phyloP scores from a whole-genome alignment of 129 eudicot genomes.

The Flaveria robusta region DNA sequence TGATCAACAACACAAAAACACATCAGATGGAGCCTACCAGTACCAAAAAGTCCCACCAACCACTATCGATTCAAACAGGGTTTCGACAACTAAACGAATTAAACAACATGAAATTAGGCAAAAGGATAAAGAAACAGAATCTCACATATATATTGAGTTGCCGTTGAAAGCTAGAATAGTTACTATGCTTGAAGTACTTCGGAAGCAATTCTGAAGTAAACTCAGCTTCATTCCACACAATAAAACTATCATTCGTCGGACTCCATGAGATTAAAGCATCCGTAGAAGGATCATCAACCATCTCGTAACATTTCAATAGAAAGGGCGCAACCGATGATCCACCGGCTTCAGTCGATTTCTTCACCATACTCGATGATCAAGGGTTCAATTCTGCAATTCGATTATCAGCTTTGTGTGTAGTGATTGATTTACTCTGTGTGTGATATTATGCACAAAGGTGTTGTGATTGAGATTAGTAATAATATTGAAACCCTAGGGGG shows the following conservation, averaged over 20 bases:
- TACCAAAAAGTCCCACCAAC: no score
- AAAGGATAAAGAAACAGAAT: background rate
- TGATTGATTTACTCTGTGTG: no score
- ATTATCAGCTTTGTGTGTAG: background rate
- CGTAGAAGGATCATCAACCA: conserved; percentile 73
- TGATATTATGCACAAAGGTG: background rate
- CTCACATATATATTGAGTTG: conserved; percentile 87
- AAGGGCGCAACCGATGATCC: conserved; percentile 69
- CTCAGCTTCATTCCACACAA: conserved; percentile 62
- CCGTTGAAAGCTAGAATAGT: conserved; percentile 71
- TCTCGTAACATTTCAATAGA: conserved; percentile 77
- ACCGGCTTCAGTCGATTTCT: conserved; percentile 46
- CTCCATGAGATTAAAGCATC: conserved; percentile 72
- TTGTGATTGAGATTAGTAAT: background rate
- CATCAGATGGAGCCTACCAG: background rate
- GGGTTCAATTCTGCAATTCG: background rate
- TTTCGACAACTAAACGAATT: no score
- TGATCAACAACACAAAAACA: background rate
- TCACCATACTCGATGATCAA: conserved; percentile 48
- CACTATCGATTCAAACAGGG: no score
- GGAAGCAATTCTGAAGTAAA: conserved; percentile 73
- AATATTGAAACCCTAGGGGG: conserved; percentile 35
- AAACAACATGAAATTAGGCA: background rate
- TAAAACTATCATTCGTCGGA: conserved; percentile 54
- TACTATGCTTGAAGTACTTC: conserved; percentile 78